A percentile compares a stretch with the other conserved stretches of the same genome.
These are phyloP conservation scores for Phialophora chinensis DNA, from an alignment of 2,329 filamentous ascomycete genomes.

Conservation along the genomic window DNA sequence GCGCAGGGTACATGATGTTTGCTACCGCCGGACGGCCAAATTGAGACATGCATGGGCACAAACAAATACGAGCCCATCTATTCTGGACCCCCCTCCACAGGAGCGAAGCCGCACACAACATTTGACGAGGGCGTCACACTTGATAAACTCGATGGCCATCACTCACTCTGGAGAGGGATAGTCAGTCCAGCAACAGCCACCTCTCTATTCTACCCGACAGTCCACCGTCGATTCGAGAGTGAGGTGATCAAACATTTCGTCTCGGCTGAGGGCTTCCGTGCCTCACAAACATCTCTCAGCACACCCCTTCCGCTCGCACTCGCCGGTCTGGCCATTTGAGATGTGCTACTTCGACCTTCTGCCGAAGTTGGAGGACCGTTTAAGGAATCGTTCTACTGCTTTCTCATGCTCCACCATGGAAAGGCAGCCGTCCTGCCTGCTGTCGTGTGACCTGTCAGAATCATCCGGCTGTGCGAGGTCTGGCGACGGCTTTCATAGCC, in stretches of 20 bases:
- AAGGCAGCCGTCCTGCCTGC: conserved; percentile 23
- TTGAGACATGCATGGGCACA: conserved; percentile 27
- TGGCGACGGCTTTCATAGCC: conserved; percentile 13
- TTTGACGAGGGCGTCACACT: conserved; percentile 2
- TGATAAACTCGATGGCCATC: conserved; percentile 5
- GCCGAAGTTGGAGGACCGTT: conserved; percentile 16
- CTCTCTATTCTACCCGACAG: not conserved
- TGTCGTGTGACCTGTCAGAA: conserved; percentile 33
- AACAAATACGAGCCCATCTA: conserved; percentile 25
- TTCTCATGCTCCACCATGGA: conserved; percentile 19
- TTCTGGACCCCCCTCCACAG: conserved; percentile 3
- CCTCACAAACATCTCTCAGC: conserved; percentile 8
- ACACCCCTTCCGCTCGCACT: not conserved
- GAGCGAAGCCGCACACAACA: not conserved
- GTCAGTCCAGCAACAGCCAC: not conserved
- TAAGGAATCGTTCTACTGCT: conserved; percentile 10
- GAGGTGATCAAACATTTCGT: conserved; percentile 5
- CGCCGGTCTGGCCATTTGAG: conserved; percentile 4
- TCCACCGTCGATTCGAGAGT: conserved; percentile 1
- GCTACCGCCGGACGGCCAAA: conserved; percentile 22
- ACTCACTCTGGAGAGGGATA: conserved; percentile 7
- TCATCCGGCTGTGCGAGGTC: conserved; percentile 28
- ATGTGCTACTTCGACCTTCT: conserved; percentile 18
- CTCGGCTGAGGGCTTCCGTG: not conserved
- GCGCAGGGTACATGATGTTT: conserved; percentile 26